Percentiles rank a stretch among this genome's conserved stretches.
phyloP scores from a whole-genome alignment of 176 grass and related monocot species.

The Oryza glaberrima region DNA sequence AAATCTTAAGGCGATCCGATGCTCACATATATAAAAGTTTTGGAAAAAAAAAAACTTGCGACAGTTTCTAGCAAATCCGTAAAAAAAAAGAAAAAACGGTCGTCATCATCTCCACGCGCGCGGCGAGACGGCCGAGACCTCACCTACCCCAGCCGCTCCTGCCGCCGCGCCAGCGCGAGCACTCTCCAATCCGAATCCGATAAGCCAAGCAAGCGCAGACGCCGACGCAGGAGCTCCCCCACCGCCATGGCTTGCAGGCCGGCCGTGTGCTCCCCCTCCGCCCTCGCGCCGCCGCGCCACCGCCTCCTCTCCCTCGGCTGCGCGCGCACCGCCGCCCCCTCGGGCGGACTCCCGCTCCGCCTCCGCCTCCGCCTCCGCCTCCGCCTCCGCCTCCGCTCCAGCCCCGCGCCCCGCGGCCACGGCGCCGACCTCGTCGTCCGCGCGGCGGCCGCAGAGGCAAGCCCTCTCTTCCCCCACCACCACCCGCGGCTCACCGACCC shows the following conservation, averaged over 20 bases:
- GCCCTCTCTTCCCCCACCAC: too few relatives aligned
- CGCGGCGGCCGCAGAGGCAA: conserved; percentile 46
- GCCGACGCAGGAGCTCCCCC: not conserved
- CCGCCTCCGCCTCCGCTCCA: conserved; percentile 2
- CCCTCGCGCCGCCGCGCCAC: conserved; percentile 18
- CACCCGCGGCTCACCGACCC: not conserved
- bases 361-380: conserved; percentile 18
- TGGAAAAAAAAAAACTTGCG: too few relatives aligned
- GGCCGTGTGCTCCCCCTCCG: conserved; percentile 45
- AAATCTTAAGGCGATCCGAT: too few relatives aligned
- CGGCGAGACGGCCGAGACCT: not conserved
- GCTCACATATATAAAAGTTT: too few relatives aligned
- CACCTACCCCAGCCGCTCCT: not conserved
- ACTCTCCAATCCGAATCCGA: conserved; percentile 1
- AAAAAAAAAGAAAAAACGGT: too few relatives aligned
- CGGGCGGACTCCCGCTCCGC: not conserved
- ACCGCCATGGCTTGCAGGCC: conserved; percentile 42
- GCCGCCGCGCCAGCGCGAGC: not conserved
- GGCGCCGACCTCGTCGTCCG: conserved; percentile 39
- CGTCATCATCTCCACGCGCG: too few relatives aligned
- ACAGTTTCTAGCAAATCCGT: too few relatives aligned
- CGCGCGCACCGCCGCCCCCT: not conserved
- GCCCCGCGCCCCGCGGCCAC: conserved; percentile 11
- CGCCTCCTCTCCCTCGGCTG: not conserved
- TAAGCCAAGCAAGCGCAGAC: conserved; percentile 3